These are phyloP conservation scores for Fusarium setosum DNA, from an alignment of 2,329 filamentous ascomycete species.

Conservation along the genomic window DNA sequence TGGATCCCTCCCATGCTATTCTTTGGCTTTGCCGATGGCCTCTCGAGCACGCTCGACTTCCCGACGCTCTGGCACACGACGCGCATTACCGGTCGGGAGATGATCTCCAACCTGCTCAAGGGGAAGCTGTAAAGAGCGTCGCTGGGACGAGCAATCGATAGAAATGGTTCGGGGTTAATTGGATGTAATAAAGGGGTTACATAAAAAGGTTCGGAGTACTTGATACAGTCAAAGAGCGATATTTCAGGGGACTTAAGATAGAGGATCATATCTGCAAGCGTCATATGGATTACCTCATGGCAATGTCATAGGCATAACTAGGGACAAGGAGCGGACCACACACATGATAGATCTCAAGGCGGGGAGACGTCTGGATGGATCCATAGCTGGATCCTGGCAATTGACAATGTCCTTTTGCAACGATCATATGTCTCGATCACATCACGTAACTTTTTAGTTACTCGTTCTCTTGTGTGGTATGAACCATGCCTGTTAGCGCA, in stretches of 20 bases:
- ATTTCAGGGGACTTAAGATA: background rate
- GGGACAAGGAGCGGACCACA: background rate
- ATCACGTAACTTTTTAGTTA: no score
- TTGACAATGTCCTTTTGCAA: background rate
- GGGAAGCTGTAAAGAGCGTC: slow-evolving; percentile 73
- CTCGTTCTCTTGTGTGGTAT: no score
- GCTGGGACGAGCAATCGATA: background rate
- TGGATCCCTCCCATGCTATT: slow-evolving; percentile 95
- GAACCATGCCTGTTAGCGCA: no score
- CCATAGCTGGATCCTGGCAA: background rate
- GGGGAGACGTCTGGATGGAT: background rate
- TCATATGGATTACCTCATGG: background rate
- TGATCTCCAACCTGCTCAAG: slow-evolving; percentile 76
- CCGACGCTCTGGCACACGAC: slow-evolving; percentile 87
- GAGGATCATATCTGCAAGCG: background rate
- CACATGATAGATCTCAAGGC: slow-evolving; percentile 11
- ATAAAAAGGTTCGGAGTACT: background rate
- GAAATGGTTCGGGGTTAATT: background rate
- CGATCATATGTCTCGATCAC: background rate
- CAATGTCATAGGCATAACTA: background rate
- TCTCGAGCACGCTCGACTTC: slow-evolving; percentile 85
- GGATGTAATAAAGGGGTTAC: background rate
- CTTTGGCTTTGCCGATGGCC: slow-evolving; percentile 86
- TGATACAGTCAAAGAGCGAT: background rate
- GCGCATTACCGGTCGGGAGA: slow-evolving; percentile 78